phyloP scores from a whole-genome alignment of 257 asterid species.

The Gentiana dahurica region DNA sequence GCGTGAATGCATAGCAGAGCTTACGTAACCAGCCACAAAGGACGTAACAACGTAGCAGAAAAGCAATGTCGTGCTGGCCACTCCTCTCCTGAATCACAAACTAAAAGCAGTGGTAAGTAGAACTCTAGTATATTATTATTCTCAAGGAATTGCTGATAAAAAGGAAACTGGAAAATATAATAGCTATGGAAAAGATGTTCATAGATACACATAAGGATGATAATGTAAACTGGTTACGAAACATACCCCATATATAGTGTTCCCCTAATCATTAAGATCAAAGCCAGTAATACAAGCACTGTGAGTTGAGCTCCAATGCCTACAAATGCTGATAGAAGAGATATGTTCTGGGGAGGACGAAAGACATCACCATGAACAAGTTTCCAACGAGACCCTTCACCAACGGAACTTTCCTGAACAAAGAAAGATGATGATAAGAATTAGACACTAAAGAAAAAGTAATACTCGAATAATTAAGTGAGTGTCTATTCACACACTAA shows the following conservation, averaged over 20 bases:
- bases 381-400: slow-evolving; percentile 93
- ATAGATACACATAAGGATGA: too few species aligned
- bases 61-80: slow-evolving; percentile 61
- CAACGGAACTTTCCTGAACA: slow-evolving; percentile 69
- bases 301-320: slow-evolving; percentile 92
- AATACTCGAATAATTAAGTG: too few species aligned
- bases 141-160: too few species aligned
- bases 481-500: too few species aligned
- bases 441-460: too few species aligned
- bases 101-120: neutral
- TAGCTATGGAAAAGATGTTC: too few species aligned
- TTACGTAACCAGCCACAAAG: slow-evolving; percentile 72
- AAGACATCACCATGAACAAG: slow-evolving; percentile 94
- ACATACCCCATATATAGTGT: slow-evolving; percentile 78
- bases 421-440: slow-evolving; percentile 6
- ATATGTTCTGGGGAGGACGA: slow-evolving; percentile 59
- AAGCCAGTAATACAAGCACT: slow-evolving; percentile 61
- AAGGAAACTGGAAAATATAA: too few species aligned
- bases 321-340: slow-evolving; percentile 70
- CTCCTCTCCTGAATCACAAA: slow-evolving; percentile 67
- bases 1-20: slow-evolving; percentile 78
- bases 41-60: slow-evolving; percentile 78
- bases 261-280: slow-evolving; percentile 63
- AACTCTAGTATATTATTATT: too few species aligned
- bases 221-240: neutral